Evolutionary conservation across 2,329 filamentous ascomycete species (phyloP), one percentile per base, ranked within the genome.

Genomic region (Aureobasidium sp.): DNA sequence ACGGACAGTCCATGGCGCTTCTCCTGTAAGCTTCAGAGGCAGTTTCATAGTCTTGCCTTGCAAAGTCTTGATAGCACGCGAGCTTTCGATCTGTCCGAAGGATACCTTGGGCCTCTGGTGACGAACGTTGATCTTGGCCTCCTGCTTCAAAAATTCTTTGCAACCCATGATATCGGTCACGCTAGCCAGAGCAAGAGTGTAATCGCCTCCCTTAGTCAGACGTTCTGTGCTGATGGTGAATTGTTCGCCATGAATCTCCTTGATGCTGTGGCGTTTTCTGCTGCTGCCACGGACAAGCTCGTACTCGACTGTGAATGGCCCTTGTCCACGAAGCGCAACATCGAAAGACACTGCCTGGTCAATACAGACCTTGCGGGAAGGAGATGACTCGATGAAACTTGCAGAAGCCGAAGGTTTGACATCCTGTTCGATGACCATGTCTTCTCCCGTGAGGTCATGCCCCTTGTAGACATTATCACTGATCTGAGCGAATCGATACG

Each of bases 381-480:
- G 76, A 8, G 78, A 77, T 27, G 80, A 76, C 45, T 82, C 79
- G 60, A 91, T 79, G 63, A 86, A 84, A 33, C 76, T 75, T 25
- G 93, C 93, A 10, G 88, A 89, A 7, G 94, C 93, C 4, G 92
- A 89, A 10, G 94, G 94, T 73, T 95, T 96, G 66, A 99, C 93
- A 67, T 90, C 86, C 73, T 97, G 93, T 73, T 95, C 87, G 42
- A 97, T 76, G 10, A 83, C 74, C 63, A 87, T 81, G 53, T 81
- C 79, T 13, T 81, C 75, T 40, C 86, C 83, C 29, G 79, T 79
- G 23, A 95, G 74, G 27, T 79, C 77, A 54, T 87, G 80, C 1
- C 80, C 80, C 33, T 81, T 81, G 74, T 99, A 99, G 33, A 97
- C 86, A 47, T 81, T 79, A 72, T 99, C 95, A 64, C 86, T 84